Base-by-base conservation (phyloP, 371 early-diverging fungal species). In the Mortierella sp. region DNA sequence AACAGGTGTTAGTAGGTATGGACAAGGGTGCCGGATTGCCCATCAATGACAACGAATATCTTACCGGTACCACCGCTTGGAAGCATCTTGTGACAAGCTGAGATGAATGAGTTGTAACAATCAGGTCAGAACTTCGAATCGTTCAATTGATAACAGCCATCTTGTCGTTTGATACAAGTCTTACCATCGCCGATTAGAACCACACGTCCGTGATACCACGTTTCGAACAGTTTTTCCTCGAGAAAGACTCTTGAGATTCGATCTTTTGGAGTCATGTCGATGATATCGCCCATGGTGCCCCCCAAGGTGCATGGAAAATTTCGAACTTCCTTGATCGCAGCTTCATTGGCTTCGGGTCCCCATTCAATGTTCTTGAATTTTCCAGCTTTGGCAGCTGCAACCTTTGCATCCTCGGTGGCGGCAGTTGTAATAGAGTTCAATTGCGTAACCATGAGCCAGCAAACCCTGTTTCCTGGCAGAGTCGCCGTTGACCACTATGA, bases 181-280 rank as follows among this genome's bases (percentile, higher is more conserved):
- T 19, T 57, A 52, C 57, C 61, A 49, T 63, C 70, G 12, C 63
- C 63, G 13, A 63, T 37, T 8, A 69, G 51, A 13, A 69, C 63
- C 1, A 55, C 54, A 17, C 61, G 14, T 17, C 54, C 54, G 54
- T 41, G 16, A 21, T 69, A 28, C 57, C 61, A 51, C 9, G 62
- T 58, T 13, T 57, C 57, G 39, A 56, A 65, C 27, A 51, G 25
- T 16, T 49, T 49, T 17, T 49, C 49, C 25, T 55, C 60, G 19
- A 67, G 24, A n/a, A 54, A 67, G 6, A 67, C 55, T 1, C 27
- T 54, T 12, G 60, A 60, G 14, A 67, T 55, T 1, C 16, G 16
- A 1, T 64, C 63, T 25, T 52, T 50, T 3, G 65, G 65, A 3
- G 65, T 64, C 12, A 28, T 46, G n/a, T 64, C 58, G 29, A 64